Percentiles rank a stretch among this genome's conserved stretches.
phyloP scores from a whole-genome alignment of 306 rosid genomes.

The Quercus alba region DNA sequence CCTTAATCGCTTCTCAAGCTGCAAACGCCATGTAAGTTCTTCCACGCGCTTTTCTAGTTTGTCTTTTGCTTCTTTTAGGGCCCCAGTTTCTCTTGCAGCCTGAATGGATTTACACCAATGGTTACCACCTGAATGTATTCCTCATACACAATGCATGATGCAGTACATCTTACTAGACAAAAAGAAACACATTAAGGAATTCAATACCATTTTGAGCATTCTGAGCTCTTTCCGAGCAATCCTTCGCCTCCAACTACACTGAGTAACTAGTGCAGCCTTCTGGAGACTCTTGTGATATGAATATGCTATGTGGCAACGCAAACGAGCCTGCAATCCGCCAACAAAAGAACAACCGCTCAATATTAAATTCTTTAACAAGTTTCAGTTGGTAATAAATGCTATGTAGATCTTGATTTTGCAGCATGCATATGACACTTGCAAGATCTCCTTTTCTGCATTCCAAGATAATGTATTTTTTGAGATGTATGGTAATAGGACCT shows the following conservation, averaged over 20 bases:
- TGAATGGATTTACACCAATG: conserved; percentile 33
- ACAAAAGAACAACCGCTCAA: background rate
- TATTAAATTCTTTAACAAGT: conserved; percentile 6
- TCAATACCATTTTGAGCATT: conserved; percentile 82
- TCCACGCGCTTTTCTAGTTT: conserved; percentile 99
- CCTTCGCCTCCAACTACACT: conserved; percentile 95
- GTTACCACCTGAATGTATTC: conserved; percentile 20
- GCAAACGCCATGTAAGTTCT: conserved; percentile 99
- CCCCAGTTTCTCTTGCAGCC: conserved; percentile 99
- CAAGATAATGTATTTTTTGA: conserved; percentile 17
- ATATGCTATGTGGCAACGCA: conserved; percentile 65
- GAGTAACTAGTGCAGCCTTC: conserved; percentile 77
- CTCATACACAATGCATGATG: conserved; percentile 7
- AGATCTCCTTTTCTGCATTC: conserved; percentile 7
- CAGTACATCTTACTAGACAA: conserved; percentile 23
- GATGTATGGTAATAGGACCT: conserved; percentile 49
- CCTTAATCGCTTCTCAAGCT: conserved; percentile 94
- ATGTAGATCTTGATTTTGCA: background rate
- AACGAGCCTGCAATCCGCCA: conserved; percentile 59
- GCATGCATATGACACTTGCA: conserved; percentile 14
- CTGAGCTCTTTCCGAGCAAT: conserved; percentile 95
- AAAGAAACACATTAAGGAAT: conserved; percentile 13
- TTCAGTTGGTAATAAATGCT: background rate
- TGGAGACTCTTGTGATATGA: conserved; percentile 81
- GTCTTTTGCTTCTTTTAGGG: conserved; percentile 98